A percentile compares a stretch with the other conserved stretches of the same genome.
phyloP scores from a whole-genome alignment of 1,139 yeast genomes.

The Taphrina communis region DNA sequence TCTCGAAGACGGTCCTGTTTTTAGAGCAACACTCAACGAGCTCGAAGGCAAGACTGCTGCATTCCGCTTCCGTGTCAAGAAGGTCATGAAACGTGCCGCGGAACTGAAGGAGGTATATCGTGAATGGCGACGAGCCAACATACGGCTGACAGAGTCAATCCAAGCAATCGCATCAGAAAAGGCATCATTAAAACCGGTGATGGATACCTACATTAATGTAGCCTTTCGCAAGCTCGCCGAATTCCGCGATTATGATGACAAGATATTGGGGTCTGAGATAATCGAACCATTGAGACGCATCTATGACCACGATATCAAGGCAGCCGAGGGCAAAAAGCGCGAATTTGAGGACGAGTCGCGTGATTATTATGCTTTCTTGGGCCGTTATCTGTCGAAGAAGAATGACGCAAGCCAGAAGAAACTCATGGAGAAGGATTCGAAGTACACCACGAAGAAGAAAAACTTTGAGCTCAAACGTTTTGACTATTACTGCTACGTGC shows the following conservation, averaged over 20 bases:
- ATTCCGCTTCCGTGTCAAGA: conserved; percentile 57
- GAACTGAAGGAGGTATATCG: conserved; percentile 53
- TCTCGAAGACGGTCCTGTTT: conserved; percentile 74
- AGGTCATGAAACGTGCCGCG: conserved; percentile 53
- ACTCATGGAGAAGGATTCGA: conserved; percentile 60
- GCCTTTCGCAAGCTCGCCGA: conserved; percentile 44
- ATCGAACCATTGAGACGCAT: conserved; percentile 54
- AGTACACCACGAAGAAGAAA: conserved; percentile 64
- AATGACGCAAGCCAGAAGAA: conserved; percentile 56
- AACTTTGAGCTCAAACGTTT: conserved; percentile 71
- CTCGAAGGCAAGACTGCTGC: conserved; percentile 63
- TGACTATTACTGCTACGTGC: conserved; percentile 71
- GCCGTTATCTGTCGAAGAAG: conserved; percentile 70
- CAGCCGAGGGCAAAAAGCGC: conserved; percentile 57
- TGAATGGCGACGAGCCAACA: conserved; percentile 52
- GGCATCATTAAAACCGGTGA: conserved; percentile 50
- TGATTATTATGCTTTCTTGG: conserved; percentile 76
- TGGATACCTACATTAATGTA: conserved; percentile 49
- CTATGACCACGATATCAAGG: conserved; percentile 55
- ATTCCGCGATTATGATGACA: conserved; percentile 45
- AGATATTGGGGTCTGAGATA: conserved; percentile 50
- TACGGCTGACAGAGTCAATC: conserved; percentile 51
- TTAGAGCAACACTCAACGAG: conserved; percentile 62
- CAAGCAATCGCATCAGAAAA: conserved; percentile 51
- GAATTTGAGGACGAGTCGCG: conserved; percentile 74